Evolutionary conservation across 768 basidiomycete species (phyloP), one percentile per base, ranked within the genome.

Genomic region (Polyporus arcularius): DNA sequence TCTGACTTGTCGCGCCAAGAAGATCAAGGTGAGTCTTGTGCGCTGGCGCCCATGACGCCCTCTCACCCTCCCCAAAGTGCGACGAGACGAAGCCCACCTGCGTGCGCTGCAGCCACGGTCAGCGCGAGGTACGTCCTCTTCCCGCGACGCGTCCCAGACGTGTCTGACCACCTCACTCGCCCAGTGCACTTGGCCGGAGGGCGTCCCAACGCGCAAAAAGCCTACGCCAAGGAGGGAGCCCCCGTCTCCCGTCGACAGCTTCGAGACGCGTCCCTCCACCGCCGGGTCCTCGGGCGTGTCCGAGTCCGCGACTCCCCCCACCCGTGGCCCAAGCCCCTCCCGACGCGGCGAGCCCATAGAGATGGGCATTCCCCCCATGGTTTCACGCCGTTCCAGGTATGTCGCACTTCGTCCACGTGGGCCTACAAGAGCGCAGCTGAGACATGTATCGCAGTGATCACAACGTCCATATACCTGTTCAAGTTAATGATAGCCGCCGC

Each of bases 71-170:
- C 59, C 50, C 57, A 15, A 65, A 94, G 90, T 98, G 95, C 74
- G 95, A 96, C 72, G 95, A 98, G 76, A 83, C 83, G 12, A 92
- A 94, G 71, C 95, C 94, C 56, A 83, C 81, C 58, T 96, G 94
- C 77, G 85, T 86, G 79, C 85, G 93, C 39, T 96, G 94, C 68
- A 84, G 86, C 28, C 91, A 92, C 73, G 89, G 90, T 10, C 89
- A 93, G 68, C 82, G 92, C 73, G 90, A 93, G 67, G 92, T 91
- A 73, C 55, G 85, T 74, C 21, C 21, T 42, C n/a, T 16, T 21
- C 40, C 10, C 31, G 8, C 40, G 18, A 16, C 16, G 14, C 40
- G 12, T 14, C 30, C 26, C 9, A 14, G 30, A 28, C 49, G 42
- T 48, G 46, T 53, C 49, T 46, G 51, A 56, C 56, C 39, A 41